Conservation (phyloP, 139 green algal genomes). For the Zygnema cylindricum region DNA sequence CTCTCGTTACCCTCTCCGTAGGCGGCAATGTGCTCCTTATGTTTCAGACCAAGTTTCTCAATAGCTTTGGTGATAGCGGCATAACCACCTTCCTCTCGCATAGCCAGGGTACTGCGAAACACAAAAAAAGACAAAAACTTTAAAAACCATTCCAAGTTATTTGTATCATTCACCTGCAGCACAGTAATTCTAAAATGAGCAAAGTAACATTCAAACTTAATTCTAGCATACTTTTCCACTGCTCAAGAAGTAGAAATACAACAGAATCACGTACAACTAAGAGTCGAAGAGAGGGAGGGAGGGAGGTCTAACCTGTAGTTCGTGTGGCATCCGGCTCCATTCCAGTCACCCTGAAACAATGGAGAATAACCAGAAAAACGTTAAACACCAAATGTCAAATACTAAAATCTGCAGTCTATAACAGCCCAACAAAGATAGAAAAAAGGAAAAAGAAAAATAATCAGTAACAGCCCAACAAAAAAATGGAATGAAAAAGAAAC, state of each 20-base stretch:
- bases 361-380: too few species aligned
- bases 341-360: conserved; percentile 97
- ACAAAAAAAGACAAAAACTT: too few species aligned
- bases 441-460: too few species aligned
- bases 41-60: conserved; percentile 86
- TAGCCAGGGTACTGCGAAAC: conserved; percentile 62
- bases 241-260: too few species aligned
- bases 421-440: too few species aligned
- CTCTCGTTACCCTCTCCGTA: conserved; percentile 97
- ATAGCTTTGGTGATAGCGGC: conserved; percentile 86
- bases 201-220: too few species aligned
- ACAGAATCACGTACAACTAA: too few species aligned
- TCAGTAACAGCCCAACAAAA: neutral
- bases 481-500: neutral
- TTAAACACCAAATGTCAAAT: too few species aligned
- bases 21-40: conserved; percentile 75
- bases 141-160: neutral
- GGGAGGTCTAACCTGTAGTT: conserved; percentile 98
- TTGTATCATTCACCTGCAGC: neutral
- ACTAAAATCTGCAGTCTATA: too few species aligned
- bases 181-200: too few species aligned
- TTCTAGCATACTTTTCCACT: too few species aligned
- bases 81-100: conserved; percentile 65
- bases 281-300: neutral
- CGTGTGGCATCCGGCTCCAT: conserved; percentile 92